These are phyloP conservation scores for Entomortierella parvispora DNA, from an alignment of 192 early-diverging fungal genomes.

Conservation along the genomic window DNA sequence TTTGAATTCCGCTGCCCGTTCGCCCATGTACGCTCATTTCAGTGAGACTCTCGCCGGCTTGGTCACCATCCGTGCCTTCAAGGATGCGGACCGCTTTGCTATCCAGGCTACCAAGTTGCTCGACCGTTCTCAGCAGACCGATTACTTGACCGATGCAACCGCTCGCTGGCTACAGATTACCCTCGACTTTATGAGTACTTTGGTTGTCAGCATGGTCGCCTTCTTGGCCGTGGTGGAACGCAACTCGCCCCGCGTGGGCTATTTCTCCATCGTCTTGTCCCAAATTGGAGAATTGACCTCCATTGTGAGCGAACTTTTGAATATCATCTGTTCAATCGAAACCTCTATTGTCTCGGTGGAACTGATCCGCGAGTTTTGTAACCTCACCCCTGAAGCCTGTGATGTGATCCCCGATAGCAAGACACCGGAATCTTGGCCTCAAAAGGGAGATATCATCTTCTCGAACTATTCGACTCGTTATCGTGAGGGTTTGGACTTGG, in stretches of 20 bases:
- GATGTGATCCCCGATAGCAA: constrained; percentile 63
- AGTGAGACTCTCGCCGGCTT: constrained; percentile 50
- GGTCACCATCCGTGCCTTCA: constrained; percentile 72
- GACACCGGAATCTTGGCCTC: constrained; percentile 74
- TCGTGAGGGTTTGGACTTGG: constrained; percentile 74
- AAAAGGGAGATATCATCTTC: constrained; percentile 73
- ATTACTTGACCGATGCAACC: constrained; percentile 70
- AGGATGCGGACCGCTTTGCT: constrained; percentile 72
- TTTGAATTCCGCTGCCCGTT: constrained; percentile 65
- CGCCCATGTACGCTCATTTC: constrained; percentile 15
- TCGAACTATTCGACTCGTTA: constrained; percentile 77
- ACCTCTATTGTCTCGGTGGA: constrained; percentile 73
- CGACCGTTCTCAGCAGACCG: constrained; percentile 76
- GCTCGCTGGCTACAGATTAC: constrained; percentile 72
- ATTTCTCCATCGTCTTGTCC: constrained; percentile 64
- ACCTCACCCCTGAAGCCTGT: constrained; percentile 78
- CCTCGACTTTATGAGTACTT: constrained; percentile 76
- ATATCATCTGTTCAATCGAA: constrained; percentile 81
- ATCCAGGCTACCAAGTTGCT: constrained; percentile 67
- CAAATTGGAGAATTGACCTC: constrained; percentile 75
- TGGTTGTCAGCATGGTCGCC: constrained; percentile 78
- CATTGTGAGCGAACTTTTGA: constrained; percentile 79
- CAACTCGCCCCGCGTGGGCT: constrained; percentile 40
- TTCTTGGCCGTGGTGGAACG: constrained; percentile 72
- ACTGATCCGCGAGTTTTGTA: constrained; percentile 82